A percentile compares a stretch with the other conserved stretches of the same genome.
phyloP scores from a whole-genome alignment of 768 basidiomycete genomes.

The Leucocoprinus sp. region DNA sequence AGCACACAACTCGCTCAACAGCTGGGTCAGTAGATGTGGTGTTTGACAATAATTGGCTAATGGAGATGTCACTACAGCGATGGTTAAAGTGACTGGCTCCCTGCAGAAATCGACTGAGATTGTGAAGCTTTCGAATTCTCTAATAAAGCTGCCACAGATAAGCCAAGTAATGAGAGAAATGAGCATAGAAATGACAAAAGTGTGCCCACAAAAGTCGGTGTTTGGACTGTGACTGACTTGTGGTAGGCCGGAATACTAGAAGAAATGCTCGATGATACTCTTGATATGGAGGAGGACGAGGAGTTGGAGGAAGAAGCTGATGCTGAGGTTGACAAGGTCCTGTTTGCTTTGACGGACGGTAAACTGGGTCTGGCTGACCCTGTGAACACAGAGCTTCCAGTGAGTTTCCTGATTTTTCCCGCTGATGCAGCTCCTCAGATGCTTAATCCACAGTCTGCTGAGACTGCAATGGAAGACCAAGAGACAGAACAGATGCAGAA shows the following conservation, averaged over 20 bases:
- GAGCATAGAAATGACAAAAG: conserved; percentile 99
- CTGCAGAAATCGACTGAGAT: conserved; percentile 98
- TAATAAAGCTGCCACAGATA: conserved; percentile 89
- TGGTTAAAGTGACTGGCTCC: conserved; percentile 96
- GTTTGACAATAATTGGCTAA: conserved; percentile 3
- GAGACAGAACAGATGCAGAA: conserved; percentile 87
- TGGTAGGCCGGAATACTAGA: conserved; percentile 93
- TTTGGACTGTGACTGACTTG: background rate
- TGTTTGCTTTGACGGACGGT: conserved; percentile 93
- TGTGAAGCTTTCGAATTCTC: conserved; percentile 94
- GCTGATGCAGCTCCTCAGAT: background rate
- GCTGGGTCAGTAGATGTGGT: conserved; percentile 54
- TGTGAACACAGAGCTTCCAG: conserved; percentile 67
- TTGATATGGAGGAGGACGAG: conserved; percentile 90
- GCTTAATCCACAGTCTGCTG: conserved; percentile 32
- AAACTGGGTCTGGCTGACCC: conserved; percentile 84
- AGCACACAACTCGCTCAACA: conserved; percentile 86
- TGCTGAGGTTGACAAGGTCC: conserved; percentile 92
- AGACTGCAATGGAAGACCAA: conserved; percentile 65
- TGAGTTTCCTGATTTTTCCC: conserved; percentile 32
- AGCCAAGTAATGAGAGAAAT: conserved; percentile 92
- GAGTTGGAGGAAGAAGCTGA: conserved; percentile 96
- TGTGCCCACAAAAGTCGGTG: conserved; percentile 20
- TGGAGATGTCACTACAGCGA: conserved; percentile 42
- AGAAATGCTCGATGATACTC: conserved; percentile 93